Evolutionary conservation across 345 rosid species (phyloP), one percentile per base, ranked within the genome.

Genomic region (Fremontodendron californicum): DNA sequence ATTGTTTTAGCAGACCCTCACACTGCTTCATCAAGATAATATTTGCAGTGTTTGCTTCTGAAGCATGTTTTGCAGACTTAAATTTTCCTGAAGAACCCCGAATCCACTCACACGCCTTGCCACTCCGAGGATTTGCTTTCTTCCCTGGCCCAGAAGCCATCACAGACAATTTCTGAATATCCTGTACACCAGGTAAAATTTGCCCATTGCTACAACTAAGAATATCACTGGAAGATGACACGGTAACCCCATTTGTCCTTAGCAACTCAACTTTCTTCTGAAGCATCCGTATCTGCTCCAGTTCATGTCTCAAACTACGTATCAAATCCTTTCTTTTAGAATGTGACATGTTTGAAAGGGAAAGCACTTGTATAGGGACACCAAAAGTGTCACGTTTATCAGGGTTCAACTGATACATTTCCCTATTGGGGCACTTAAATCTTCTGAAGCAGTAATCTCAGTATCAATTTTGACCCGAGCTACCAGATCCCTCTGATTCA

Each of bases 401-500:
- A 4, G 84, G 43, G 79, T 88, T 92, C 81, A 78, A 79, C 76
- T 89, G 48, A 88, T 85, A 68, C 87, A 86, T 82, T 88, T 95
- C 78, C 90, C 85, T 5, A 71, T 74, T 2, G 92, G 92, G 18
- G 83, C 81, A 74, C 88, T 85, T 57, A 91, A 87, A 77, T 86
- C 88, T 85, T 90, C 96, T 35, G 93, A 93, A 58, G 91, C 95
- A 29, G 87, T 87, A 52, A 93, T 83, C 84, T 88, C 93, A 0
- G 86, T 84, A 63, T 89, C 96, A 62, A 88, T 31, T 86, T 67
- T 87, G 90, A 27, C 93, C 94, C 0, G 90, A 92, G 82, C 92
- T 87, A 61, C 97, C 98, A 86, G 90, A 88, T 25, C 92, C 98
- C 83, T 93, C 92, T 0, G 93, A 96, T 76, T 96, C 97, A 81